phyloP scores from a whole-genome alignment of 805 yeast genomes.

The Metschnikowia baotianmanensis region DNA sequence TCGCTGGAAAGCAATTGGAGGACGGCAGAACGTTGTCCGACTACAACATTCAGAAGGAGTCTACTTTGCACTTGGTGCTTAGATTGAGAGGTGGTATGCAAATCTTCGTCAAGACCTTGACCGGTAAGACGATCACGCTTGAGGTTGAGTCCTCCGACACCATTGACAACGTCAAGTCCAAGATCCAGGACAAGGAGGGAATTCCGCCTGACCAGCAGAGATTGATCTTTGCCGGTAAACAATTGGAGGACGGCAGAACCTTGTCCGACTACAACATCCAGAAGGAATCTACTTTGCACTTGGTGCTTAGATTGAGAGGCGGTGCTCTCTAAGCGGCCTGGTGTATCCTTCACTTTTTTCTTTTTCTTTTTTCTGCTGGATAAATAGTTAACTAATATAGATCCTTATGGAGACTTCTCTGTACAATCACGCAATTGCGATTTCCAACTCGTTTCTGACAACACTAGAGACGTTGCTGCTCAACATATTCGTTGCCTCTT shows the following conservation, averaged over 20 bases:
- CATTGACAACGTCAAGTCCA: conserved; percentile 25
- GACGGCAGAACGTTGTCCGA: conserved; percentile 1
- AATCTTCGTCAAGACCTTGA: conserved; percentile 46
- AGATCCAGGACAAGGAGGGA: conserved; percentile 44
- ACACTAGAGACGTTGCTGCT: conserved; percentile 21
- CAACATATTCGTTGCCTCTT: conserved; percentile 18
- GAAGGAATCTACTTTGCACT: conserved; percentile 39
- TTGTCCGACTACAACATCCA: conserved; percentile 39
- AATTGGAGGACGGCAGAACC: neutral
- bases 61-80: too few species aligned
- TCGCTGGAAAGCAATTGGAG: too few species aligned
- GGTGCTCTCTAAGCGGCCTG: too few species aligned
- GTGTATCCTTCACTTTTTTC: too few species aligned
- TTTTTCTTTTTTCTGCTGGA: neutral
- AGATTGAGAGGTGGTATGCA: too few species aligned
- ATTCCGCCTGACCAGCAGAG: conserved; percentile 44
- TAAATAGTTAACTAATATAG: neutral
- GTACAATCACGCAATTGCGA: conserved; percentile 7
- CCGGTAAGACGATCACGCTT: conserved; percentile 72
- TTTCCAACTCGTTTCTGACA: conserved; percentile 18
- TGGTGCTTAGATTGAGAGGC: conserved; percentile 32
- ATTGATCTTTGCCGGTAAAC: neutral
- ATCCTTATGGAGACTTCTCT: neutral
- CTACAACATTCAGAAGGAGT: conserved; percentile 8
- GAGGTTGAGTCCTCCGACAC: conserved; percentile 90